A percentile compares a stretch with the other conserved stretches of the same genome.
phyloP scores from a whole-genome alignment of 2,329 filamentous ascomycete genomes.

The Trichoderma hamatum region DNA sequence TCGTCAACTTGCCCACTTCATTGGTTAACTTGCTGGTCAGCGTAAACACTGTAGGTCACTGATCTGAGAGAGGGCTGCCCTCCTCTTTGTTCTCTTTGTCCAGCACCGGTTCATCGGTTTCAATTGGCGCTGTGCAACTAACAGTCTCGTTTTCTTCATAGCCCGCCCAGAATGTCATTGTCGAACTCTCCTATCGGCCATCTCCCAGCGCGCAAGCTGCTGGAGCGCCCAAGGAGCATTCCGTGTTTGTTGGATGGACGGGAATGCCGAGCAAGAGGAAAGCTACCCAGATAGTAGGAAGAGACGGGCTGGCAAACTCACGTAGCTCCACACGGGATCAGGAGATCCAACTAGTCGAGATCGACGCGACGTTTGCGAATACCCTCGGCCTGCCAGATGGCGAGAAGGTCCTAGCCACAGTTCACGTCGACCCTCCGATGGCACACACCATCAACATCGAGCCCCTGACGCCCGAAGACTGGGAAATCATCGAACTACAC shows the following conservation, averaged over 20 bases:
- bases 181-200: constrained; percentile 78
- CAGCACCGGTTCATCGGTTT: not conserved
- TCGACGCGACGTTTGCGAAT: constrained; percentile 82
- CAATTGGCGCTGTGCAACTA: not conserved
- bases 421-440: constrained; percentile 88
- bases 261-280: constrained; percentile 94
- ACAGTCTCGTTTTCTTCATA: constrained; percentile 41
- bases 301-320: constrained; percentile 68
- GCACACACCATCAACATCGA: constrained; percentile 97
- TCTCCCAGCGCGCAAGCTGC: constrained; percentile 51
- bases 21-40: constrained; percentile 85
- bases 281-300: constrained; percentile 70
- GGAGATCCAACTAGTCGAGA: constrained; percentile 76
- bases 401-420: constrained; percentile 69
- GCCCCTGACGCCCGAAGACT: constrained; percentile 90
- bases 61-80: not conserved
- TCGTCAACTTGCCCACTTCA: constrained; percentile 87
- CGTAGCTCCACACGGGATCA: constrained; percentile 68
- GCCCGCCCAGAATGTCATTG: constrained; percentile 93
- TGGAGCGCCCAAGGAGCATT: constrained; percentile 59
- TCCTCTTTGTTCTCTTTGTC: not conserved
- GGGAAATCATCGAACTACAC: constrained; percentile 98
- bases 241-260: constrained; percentile 92
- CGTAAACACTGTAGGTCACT: constrained; percentile 75
- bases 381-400: constrained; percentile 78